Evolutionary conservation across 495 filamentous ascomycete species (phyloP).

Genomic region (Daldinia childiae): DNA sequence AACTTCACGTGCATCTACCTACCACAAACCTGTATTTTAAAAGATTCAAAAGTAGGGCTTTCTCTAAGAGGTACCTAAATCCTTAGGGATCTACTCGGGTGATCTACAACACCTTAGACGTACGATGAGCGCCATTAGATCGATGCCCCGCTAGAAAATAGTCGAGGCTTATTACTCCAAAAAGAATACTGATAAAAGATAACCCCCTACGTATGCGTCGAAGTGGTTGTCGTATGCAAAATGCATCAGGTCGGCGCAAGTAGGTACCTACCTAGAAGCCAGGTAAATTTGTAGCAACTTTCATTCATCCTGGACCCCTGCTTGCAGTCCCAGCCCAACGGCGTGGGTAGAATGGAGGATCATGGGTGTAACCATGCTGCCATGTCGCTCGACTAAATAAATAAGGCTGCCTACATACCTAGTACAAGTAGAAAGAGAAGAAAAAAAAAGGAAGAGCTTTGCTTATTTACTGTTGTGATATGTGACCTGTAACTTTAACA

Average conservation of each 20-base stretch:
- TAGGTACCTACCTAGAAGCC: slow-evolving; percentile 20
- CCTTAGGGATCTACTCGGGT: slow-evolving; percentile 29
- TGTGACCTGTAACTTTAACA: slow-evolving; percentile 32
- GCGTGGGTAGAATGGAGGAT: slow-evolving; percentile 42
- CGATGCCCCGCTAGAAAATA: background rate
- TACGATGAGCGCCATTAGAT: slow-evolving; percentile 10
- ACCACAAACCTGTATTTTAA: background rate
- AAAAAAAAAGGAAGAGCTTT: slow-evolving; percentile 1
- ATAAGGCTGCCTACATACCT: slow-evolving; percentile 23
- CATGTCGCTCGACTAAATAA: slow-evolving; percentile 32
- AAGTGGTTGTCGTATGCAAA: slow-evolving; percentile 13
- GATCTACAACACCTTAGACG: slow-evolving; percentile 32
- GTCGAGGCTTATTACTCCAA: slow-evolving; percentile 17
- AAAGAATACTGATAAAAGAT: slow-evolving; percentile 18
- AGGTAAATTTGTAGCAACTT: slow-evolving; percentile 29
- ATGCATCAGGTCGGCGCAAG: slow-evolving; percentile 11
- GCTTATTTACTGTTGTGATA: slow-evolving; percentile 38
- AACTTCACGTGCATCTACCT: background rate
- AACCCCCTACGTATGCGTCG: slow-evolving; percentile 9
- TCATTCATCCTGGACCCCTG: slow-evolving; percentile 36
- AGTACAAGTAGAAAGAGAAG: background rate
- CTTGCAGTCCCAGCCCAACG: slow-evolving; percentile 43
- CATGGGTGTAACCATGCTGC: slow-evolving; percentile 37
- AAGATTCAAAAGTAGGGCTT: slow-evolving; percentile 2
- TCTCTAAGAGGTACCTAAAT: slow-evolving; percentile 29